A percentile compares a stretch with the other conserved stretches of the same genome.
phyloP scores from a whole-genome alignment of 192 early-diverging fungal species.

The Funneliformis mosseae region DNA sequence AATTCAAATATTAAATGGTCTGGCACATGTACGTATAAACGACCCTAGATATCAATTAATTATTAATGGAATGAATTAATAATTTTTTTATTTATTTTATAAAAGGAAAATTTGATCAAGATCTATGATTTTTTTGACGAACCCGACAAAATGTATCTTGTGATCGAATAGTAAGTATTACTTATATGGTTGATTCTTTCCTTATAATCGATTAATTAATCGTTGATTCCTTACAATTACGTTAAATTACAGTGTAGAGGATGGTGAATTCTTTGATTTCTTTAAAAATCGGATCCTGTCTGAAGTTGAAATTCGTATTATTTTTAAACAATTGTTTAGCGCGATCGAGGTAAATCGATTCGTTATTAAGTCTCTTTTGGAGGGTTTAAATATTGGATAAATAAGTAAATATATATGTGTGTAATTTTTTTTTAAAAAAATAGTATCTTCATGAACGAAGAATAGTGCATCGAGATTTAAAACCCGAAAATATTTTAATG shows the following conservation, averaged over 20 bases:
- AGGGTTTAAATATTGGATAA: not conserved
- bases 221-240: too few species aligned
- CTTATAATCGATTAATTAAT: not conserved
- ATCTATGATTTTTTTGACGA: not conserved
- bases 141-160: not conserved
- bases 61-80: too few species aligned
- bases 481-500: slow-evolving; percentile 76
- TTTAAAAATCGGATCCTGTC: slow-evolving; percentile 69
- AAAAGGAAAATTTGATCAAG: slow-evolving; percentile 4
- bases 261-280: slow-evolving; percentile 95
- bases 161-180: slow-evolving; percentile 20
- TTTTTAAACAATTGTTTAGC: slow-evolving; percentile 77
- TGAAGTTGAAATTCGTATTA: slow-evolving; percentile 76
- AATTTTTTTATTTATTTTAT: not conserved
- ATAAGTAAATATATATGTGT: not conserved
- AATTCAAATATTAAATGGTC: not conserved
- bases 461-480: slow-evolving; percentile 95
- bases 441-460: slow-evolving; percentile 82
- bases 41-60: not conserved
- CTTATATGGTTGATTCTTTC: too few species aligned
- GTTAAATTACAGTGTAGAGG: slow-evolving; percentile 58
- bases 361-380: not conserved
- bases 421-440: not conserved
- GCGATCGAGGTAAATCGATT: slow-evolving; percentile 60
- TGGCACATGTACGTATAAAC: not conserved